Evolutionary conservation across 2,329 filamentous ascomycete species (phyloP), one percentile per base, ranked within the genome.

Genomic region (Clarireedia paspali): DNA sequence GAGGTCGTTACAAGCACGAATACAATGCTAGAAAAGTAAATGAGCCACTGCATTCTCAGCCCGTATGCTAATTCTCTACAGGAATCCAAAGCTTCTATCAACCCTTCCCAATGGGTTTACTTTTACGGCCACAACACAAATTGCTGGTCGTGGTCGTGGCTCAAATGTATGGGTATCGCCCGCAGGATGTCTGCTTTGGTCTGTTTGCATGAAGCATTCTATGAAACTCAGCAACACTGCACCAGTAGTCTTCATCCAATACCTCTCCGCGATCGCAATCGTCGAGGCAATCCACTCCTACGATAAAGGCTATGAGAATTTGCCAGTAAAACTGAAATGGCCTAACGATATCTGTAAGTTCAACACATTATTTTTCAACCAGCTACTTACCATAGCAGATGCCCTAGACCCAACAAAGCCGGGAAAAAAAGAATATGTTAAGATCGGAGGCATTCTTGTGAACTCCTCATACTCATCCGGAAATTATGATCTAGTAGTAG

Each of bases 151-250:
- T 39, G 94, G 94, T 6, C 86, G 94, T 9, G 94, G 94, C 4
- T 85, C 81, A 34, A 99, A 99, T 65, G 89, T 96, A 58, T 99
- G 94, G 94, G 84, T 99, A 4, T 90, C 91, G 0, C 94, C 94
- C 0, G 82, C 88, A 0, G 94, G 94, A 0, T 84, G 83, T 38
- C 78, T 97, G 5, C 87, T 96, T 69, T 94, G 95, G 73, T 96
- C 90, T 9, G 90, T 87, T 0, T 83, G 95, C 40, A 83, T 99
- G 62, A 88, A 89, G 60, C 94, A 99, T 71, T 81, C 88, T 0
- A 82, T 88, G 30, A 77, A 86, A 30, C 79, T 94, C 7, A 85
- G 84, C 7, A 76, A 80, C 45, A 81, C 78, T 1, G 87, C 88
- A 0, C 91, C 94, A 0, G 85, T 97, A 9, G 85, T 96, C 0